These are phyloP conservation scores for Paxillus involutus DNA, from an alignment of 768 basidiomycete genomes.

Conservation along the genomic window DNA sequence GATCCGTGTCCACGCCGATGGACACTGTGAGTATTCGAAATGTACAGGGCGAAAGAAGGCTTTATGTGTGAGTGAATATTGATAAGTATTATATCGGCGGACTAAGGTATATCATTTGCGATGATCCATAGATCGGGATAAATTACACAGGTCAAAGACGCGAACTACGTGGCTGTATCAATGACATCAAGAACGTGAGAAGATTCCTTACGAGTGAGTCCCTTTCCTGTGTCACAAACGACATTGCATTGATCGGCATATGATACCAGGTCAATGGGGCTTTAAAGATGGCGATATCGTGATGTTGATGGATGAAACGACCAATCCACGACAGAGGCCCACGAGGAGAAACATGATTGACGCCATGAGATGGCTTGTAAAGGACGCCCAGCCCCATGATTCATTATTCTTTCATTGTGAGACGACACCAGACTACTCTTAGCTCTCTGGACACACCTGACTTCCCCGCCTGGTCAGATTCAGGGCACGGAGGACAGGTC, in stretches of 20 bases:
- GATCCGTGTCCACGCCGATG: background rate
- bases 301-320: constrained; percentile 50
- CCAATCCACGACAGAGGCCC: constrained; percentile 44
- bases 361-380: constrained; percentile 68
- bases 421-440: background rate
- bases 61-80: constrained; percentile 34
- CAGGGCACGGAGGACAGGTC: constrained; percentile 95
- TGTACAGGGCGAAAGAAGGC: constrained; percentile 56
- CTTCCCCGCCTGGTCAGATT: constrained; percentile 48
- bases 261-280: constrained; percentile 38
- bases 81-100: background rate
- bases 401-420: constrained; percentile 76
- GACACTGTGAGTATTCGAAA: constrained; percentile 45
- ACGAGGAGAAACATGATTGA: constrained; percentile 55
- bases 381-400: constrained; percentile 65
- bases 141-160: constrained; percentile 68
- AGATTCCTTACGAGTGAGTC: constrained; percentile 64
- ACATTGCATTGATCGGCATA: background rate
- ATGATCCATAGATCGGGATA: constrained; percentile 63
- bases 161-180: constrained; percentile 75
- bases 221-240: background rate
- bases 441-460: background rate
- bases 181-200: constrained; percentile 72
- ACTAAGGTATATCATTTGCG: background rate
- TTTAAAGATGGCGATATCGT: constrained; percentile 58